Evolutionary conservation across 2,329 filamentous ascomycete genomes (phyloP), one percentile per base, ranked within the genome.

Genomic region (Colletotrichum cordylinicola): DNA sequence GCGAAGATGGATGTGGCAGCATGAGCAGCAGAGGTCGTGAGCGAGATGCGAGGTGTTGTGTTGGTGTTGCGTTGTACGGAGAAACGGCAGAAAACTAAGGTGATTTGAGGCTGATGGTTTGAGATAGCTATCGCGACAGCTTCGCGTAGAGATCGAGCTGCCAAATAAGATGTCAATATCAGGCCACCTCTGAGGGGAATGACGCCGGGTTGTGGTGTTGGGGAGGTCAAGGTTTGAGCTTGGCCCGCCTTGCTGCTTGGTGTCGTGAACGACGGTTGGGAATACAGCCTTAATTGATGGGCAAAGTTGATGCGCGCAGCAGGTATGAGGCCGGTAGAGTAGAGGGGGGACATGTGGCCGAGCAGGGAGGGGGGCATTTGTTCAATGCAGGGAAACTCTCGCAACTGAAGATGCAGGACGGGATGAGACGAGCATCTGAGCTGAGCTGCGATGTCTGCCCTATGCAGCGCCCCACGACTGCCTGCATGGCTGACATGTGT

Each of bases 101-200:
- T 27, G 70, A 69, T 27, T 39, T 24, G 39, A 33, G 16, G 48
- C 18, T 73, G 56, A 69, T 74, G 35, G 74, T 76, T 74, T 76
- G 70, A 76, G 74, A 76, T 76, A 73, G 74, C 58, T 76, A 52
- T 68, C n/a, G 64, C 64, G 21, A 58, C 18, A 76, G 65, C 43
- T 66, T 76, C 21, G 43, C 61, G 65, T n/a, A 69, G 65, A 76
- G 74, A 76, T 76, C 74, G 74, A 64, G 21, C 56, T 73, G 70
- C 74, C 70, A 69, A 74, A 74, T 61, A 76, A 76, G 64, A 73
- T 64, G 74, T 35, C 43, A 67, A 31, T 76, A 74, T 76, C 65
- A 74, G 64, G 70, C 65, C 70, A 76, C 60, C 13, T 68, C 31
- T 62, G 55, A 35, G 56, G 58, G 67, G 16, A 61, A 62, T 60